These are phyloP conservation scores for Zasmidium cellare DNA, from an alignment of 2,329 filamentous ascomycete species.

Conservation along the genomic window DNA sequence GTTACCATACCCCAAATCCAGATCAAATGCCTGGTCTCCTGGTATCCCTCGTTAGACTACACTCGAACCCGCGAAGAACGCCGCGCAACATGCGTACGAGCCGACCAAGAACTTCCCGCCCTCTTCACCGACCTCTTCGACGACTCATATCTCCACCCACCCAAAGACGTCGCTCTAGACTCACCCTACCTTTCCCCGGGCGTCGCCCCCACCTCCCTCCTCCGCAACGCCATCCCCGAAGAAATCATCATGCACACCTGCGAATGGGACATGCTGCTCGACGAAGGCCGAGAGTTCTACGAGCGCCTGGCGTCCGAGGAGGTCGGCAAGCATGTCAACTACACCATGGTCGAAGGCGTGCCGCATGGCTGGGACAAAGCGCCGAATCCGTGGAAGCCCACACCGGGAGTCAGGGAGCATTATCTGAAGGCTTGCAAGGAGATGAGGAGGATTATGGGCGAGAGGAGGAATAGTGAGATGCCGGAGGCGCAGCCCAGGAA, in stretches of 20 bases:
- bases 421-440: constrained; percentile 57
- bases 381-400: constrained; percentile 59
- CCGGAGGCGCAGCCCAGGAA: constrained; percentile 11
- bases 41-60: constrained; percentile 65
- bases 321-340: constrained; percentile 56
- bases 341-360: constrained; percentile 59
- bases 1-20: constrained; percentile 36
- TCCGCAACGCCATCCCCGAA: constrained; percentile 56
- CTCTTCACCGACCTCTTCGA: constrained; percentile 55
- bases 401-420: constrained; percentile 52
- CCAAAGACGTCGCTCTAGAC: constrained; percentile 48
- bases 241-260: constrained; percentile 64
- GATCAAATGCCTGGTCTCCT: constrained; percentile 59
- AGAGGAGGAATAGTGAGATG: constrained; percentile 7
- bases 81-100: constrained; percentile 54
- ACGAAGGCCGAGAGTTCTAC: constrained; percentile 62
- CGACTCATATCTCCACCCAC: constrained; percentile 48
- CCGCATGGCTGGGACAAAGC: constrained; percentile 68
- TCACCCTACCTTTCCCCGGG: constrained; percentile 62
- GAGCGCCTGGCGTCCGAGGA: constrained; percentile 50
- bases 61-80: constrained; percentile 60
- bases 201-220: constrained; percentile 54
- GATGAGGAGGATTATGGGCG: constrained; percentile 48
- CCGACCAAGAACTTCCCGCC: constrained; percentile 52
- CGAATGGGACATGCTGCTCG: constrained; percentile 68